Percentiles rank a stretch among this genome's conserved stretches.
Conservation (phyloP, 2,329 filamentous ascomycete genomes). For the Cryphonectria nitschkei region DNA sequence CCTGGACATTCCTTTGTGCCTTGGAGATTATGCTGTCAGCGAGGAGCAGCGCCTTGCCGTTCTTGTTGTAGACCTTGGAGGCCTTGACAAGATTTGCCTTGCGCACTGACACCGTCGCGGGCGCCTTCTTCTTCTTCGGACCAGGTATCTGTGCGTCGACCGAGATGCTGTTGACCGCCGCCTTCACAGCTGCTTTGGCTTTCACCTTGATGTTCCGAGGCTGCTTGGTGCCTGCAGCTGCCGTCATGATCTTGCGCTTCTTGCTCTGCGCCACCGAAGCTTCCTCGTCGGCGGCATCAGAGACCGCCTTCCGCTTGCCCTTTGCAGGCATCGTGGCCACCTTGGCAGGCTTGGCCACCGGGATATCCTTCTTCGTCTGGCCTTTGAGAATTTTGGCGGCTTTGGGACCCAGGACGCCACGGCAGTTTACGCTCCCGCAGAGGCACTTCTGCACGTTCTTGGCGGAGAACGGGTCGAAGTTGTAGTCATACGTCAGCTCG, state of each 20-base stretch:
- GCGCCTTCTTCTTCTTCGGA: constrained; percentile 13
- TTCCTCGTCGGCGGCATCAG: constrained; percentile 44
- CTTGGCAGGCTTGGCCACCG: constrained; percentile 32
- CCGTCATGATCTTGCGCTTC: constrained; percentile 52
- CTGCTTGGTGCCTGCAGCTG: constrained; percentile 41
- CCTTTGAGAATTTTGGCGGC: constrained; percentile 61
- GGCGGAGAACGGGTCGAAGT: constrained; percentile 70
- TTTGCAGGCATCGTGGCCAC: constrained; percentile 46
- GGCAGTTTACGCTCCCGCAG: constrained; percentile 66
- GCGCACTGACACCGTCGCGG: constrained; percentile 20
- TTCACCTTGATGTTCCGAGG: constrained; percentile 42
- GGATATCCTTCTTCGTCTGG: constrained; percentile 16
- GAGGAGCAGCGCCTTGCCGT: constrained; percentile 28
- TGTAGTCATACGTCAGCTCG: constrained; percentile 93
- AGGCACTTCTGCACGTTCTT: constrained; percentile 71
- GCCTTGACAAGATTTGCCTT: constrained; percentile 28
- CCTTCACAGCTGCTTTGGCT: constrained; percentile 43
- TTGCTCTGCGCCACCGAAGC: constrained; percentile 40
- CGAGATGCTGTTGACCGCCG: constrained; percentile 44
- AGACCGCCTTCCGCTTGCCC: constrained; percentile 59
- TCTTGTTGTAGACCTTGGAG: constrained; percentile 28
- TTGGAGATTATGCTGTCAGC: constrained; percentile 26
- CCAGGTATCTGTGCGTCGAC: constrained; percentile 40
- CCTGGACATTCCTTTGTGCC: constrained; percentile 9
- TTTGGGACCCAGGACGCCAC: constrained; percentile 66